Conservation (phyloP, 164 flowering plant species). For the Aristolochia californica region DNA sequence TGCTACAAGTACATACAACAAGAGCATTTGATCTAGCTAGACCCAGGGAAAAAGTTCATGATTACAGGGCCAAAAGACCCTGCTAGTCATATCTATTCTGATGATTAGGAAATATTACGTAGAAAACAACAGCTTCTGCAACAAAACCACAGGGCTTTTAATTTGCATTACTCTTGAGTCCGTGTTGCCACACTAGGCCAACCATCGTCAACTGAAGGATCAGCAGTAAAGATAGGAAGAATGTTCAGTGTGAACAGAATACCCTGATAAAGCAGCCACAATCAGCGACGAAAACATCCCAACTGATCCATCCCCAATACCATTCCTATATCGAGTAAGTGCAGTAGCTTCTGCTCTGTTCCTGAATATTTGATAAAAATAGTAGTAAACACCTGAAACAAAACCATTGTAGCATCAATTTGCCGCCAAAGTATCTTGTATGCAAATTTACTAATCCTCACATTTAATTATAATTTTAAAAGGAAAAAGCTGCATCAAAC, state of each 20-base stretch:
- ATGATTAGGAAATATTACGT: neutral
- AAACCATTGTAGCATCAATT: slow-evolving; percentile 23
- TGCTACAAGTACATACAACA: too few species aligned
- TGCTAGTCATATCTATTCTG: too few species aligned
- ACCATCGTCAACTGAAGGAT: neutral
- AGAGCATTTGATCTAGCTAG: too few species aligned
- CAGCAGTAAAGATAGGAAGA: neutral
- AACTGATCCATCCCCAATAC: slow-evolving; percentile 94
- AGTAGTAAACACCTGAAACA: slow-evolving; percentile 93
- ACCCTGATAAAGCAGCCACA: slow-evolving; percentile 94
- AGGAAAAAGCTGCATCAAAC: too few species aligned
- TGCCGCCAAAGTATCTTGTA: slow-evolving; percentile 2
- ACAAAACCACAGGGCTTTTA: too few species aligned
- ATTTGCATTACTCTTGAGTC: too few species aligned
- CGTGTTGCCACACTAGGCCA: too few species aligned
- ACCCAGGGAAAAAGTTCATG: too few species aligned
- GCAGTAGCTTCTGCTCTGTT: slow-evolving; percentile 68
- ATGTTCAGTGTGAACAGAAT: slow-evolving; percentile 12
- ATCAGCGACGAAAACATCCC: slow-evolving; percentile 89
- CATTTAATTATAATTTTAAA: too few species aligned
- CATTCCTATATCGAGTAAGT: slow-evolving; percentile 41
- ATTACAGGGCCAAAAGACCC: too few species aligned
- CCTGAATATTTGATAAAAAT: slow-evolving; percentile 97
- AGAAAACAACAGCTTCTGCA: neutral
- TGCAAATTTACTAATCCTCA: too few species aligned